These are phyloP conservation scores for Perilla frutescens DNA, from an alignment of 257 asterid genomes.

Conservation along the genomic window DNA sequence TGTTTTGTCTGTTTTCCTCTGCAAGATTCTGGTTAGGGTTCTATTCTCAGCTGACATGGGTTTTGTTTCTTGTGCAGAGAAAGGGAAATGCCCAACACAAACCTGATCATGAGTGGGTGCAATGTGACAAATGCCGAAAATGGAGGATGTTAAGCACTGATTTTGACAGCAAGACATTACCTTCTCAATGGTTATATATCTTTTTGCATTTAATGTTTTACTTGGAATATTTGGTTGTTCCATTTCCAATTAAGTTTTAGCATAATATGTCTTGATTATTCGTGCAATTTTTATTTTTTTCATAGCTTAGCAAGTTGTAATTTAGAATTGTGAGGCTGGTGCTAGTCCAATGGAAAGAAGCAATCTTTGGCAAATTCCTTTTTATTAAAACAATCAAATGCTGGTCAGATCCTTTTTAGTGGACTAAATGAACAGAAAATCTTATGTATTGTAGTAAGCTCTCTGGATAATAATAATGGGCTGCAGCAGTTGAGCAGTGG, in stretches of 20 bases:
- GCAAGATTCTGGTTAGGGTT: slow-evolving; percentile 22
- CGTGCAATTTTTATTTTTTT: too few species aligned
- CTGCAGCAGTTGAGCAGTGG: not conserved
- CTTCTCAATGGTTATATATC: slow-evolving; percentile 62
- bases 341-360: too few species aligned
- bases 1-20: not conserved
- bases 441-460: not conserved
- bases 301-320: too few species aligned
- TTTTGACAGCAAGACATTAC: slow-evolving; percentile 60
- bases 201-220: not conserved
- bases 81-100: slow-evolving; percentile 49
- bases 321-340: too few species aligned
- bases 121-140: slow-evolving; percentile 85
- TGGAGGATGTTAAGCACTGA: slow-evolving; percentile 71
- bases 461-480: slow-evolving; percentile 8
- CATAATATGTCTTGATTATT: not conserved
- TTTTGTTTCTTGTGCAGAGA: slow-evolving; percentile 48
- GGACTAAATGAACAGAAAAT: not conserved
- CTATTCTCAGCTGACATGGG: slow-evolving; percentile 23
- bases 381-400: not conserved
- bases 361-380: not conserved
- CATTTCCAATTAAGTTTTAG: not conserved
- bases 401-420: not conserved
- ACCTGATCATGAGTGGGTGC: slow-evolving; percentile 89
- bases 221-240: slow-evolving; percentile 21